These are phyloP conservation scores for Cryptosporidium canis DNA, from an alignment of 169 alveolate genomes.

Conservation along the genomic window DNA sequence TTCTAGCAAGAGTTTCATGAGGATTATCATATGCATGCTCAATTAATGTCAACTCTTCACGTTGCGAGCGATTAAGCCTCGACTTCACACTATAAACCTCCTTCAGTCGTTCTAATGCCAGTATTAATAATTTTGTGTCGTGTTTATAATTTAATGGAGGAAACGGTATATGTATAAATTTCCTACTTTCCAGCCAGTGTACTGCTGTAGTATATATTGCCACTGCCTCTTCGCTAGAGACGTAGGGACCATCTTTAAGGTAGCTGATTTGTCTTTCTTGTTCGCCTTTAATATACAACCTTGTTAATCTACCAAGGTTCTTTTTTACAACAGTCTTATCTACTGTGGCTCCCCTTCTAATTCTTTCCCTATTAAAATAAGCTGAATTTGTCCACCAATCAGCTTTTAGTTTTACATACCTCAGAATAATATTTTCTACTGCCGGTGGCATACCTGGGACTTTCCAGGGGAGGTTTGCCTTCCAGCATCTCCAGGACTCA, in stretches of 20 bases:
- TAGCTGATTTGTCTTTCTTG: slow-evolving; percentile 99
- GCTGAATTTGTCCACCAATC: slow-evolving; percentile 99
- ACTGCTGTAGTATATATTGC: slow-evolving; percentile 99
- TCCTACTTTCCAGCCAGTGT: slow-evolving; percentile 99
- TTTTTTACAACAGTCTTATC: slow-evolving; percentile 99
- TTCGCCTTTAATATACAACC: slow-evolving; percentile 98
- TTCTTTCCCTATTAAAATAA: slow-evolving; percentile 99
- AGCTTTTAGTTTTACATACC: slow-evolving; percentile 98
- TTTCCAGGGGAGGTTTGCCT: slow-evolving; percentile 99
- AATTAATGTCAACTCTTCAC: slow-evolving; percentile 99
- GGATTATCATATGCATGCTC: slow-evolving; percentile 99
- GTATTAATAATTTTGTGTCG: slow-evolving; percentile 97
- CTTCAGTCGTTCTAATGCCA: slow-evolving; percentile 98
- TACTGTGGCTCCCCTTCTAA: slow-evolving; percentile 99
- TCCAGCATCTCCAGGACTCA: slow-evolving; percentile 99
- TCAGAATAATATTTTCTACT: slow-evolving; percentile 97
- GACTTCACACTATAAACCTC: slow-evolving; percentile 96
- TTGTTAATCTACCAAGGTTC: slow-evolving; percentile 99
- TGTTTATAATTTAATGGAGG: slow-evolving; percentile 99
- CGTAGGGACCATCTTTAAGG: slow-evolving; percentile 98
- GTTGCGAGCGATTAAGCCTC: slow-evolving; percentile 96
- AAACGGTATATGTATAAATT: slow-evolving; percentile 98
- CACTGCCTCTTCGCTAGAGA: slow-evolving; percentile 99
- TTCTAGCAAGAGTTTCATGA: slow-evolving; percentile 98
- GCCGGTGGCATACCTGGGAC: slow-evolving; percentile 99